Evolutionary conservation across 805 yeast species (phyloP).

Genomic region (Schwanniomyces sp.): DNA sequence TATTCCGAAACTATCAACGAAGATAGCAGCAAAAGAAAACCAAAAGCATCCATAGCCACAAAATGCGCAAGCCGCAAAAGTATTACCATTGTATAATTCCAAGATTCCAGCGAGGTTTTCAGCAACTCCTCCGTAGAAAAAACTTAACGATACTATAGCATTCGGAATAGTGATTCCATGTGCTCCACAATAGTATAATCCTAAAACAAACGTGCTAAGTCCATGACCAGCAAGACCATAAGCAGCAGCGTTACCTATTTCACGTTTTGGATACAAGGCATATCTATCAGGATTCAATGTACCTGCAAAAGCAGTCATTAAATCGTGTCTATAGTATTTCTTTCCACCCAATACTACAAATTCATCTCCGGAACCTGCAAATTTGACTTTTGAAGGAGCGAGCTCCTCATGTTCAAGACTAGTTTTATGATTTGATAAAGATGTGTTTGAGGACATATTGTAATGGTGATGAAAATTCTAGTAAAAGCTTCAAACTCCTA

Average conservation of each 20-base stretch:
- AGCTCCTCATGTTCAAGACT: not conserved
- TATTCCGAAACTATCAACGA: constrained; percentile 58
- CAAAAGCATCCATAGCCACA: constrained; percentile 58
- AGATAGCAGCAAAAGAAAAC: constrained; percentile 48
- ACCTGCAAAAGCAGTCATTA: constrained; percentile 66
- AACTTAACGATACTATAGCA: constrained; percentile 44
- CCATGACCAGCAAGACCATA: constrained; percentile 53
- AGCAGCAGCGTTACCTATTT: constrained; percentile 53
- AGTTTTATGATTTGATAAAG: not conserved
- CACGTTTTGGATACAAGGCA: constrained; percentile 47
- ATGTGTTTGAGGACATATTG: not conserved
- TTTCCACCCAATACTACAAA: constrained; percentile 41
- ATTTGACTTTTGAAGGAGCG: not conserved
- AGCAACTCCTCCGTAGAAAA: constrained; percentile 51
- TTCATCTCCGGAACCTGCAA: constrained; percentile 37
- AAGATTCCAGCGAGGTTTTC: constrained; percentile 52
- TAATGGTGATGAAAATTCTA: not conserved
- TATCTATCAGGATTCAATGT: constrained; percentile 45
- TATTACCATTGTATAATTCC: constrained; percentile 51
- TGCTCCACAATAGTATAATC: constrained; percentile 47
- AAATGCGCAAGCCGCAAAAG: constrained; percentile 56
- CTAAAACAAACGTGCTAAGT: constrained; percentile 46
- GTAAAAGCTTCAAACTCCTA: not conserved
- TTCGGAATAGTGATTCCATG: constrained; percentile 44
- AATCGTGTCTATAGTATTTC: constrained; percentile 52